Evolutionary conservation across 1,284 basidiomycete genomes (phyloP).

Genomic region (Ustilago sp.): DNA sequence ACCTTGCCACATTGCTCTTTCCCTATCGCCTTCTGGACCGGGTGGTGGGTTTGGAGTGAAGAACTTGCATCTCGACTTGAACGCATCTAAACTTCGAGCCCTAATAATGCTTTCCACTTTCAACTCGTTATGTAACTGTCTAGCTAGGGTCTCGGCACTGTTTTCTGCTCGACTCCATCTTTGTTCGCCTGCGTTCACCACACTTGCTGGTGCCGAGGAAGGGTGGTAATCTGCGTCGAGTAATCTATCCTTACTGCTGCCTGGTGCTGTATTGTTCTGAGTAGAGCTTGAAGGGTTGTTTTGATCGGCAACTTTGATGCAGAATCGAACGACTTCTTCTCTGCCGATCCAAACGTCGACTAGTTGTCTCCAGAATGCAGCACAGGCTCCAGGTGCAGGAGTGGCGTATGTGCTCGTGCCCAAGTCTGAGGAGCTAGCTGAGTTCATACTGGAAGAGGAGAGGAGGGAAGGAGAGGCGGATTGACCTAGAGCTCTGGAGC

Average conservation of each 20-base stretch:
- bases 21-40: constrained; percentile 39
- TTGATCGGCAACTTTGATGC: constrained; percentile 51
- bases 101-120: constrained; percentile 60
- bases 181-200: not conserved
- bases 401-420: constrained; percentile 59
- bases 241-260: constrained; percentile 16
- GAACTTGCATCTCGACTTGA: constrained; percentile 60
- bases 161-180: constrained; percentile 39
- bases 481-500: constrained; percentile 54
- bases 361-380: constrained; percentile 58
- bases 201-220: not conserved
- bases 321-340: constrained; percentile 61
- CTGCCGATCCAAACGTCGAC: constrained; percentile 60
- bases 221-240: constrained; percentile 51
- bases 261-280: not conserved
- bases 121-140: constrained; percentile 65
- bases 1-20: constrained; percentile 56
- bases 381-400: constrained; percentile 42
- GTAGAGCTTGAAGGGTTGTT: not conserved
- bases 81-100: constrained; percentile 56
- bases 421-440: constrained; percentile 45
- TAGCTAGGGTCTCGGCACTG: constrained; percentile 20
- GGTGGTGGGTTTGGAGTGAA: constrained; percentile 38
- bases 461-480: constrained; percentile 57
- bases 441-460: constrained; percentile 25